Evolutionary conservation across 108 stramenopile genomes (phyloP).

Genomic region (Nitzschia inconspicua): DNA sequence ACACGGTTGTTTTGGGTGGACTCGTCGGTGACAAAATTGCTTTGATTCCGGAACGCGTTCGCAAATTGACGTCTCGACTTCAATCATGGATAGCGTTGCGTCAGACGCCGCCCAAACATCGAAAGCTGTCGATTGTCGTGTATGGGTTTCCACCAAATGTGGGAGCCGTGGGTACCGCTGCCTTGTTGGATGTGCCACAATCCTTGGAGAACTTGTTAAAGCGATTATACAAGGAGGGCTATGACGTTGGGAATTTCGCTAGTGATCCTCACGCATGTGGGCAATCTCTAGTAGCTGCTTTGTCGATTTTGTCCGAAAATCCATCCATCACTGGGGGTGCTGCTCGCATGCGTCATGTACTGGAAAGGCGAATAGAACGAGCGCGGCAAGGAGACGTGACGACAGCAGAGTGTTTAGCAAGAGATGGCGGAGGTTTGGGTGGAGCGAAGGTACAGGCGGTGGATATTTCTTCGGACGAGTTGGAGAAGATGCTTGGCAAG

Average conservation of each 20-base stretch:
- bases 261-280: slow-evolving; percentile 44
- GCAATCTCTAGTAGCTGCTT: slow-evolving; percentile 44
- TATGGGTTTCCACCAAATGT: slow-evolving; percentile 91
- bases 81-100: slow-evolving; percentile 60
- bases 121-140: slow-evolving; percentile 58
- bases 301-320: slow-evolving; percentile 38
- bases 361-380: slow-evolving; percentile 50
- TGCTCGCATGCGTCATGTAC: slow-evolving; percentile 44
- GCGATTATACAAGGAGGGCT: slow-evolving; percentile 61
- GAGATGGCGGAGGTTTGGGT: slow-evolving; percentile 54
- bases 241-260: slow-evolving; percentile 64
- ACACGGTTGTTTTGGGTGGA: slow-evolving; percentile 83
- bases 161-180: slow-evolving; percentile 87
- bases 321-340: slow-evolving; percentile 55
- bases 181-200: slow-evolving; percentile 77
- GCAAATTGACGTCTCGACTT: slow-evolving; percentile 55
- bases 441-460: slow-evolving; percentile 56
- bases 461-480: slow-evolving; percentile 48
- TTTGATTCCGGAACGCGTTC: slow-evolving; percentile 75
- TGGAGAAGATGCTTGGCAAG: slow-evolving; percentile 67
- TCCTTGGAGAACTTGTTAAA: slow-evolving; percentile 55
- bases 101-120: slow-evolving; percentile 46
- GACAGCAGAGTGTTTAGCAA: slow-evolving; percentile 49
- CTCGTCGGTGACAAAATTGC: slow-evolving; percentile 84
- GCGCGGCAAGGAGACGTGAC: slow-evolving; percentile 52